phyloP scores from a whole-genome alignment of 768 basidiomycete species.

The Leccinum sublutescens region DNA sequence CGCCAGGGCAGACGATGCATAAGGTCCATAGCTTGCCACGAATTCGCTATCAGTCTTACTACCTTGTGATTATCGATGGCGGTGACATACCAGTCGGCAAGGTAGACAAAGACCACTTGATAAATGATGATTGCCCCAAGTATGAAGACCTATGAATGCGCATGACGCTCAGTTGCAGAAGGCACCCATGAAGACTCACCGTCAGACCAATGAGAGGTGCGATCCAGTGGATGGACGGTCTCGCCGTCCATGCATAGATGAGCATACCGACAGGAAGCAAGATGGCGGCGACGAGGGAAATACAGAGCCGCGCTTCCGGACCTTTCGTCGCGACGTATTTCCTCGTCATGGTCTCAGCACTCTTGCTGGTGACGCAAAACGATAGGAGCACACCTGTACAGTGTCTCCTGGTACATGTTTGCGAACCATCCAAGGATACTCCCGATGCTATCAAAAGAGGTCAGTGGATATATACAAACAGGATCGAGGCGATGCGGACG shows the following conservation, averaged over 20 bases:
- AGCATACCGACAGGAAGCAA: slow-evolving; percentile 62
- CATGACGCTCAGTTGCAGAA: not conserved
- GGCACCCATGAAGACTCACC: slow-evolving; percentile 7
- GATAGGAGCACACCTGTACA: slow-evolving; percentile 43
- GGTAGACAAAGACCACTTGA: slow-evolving; percentile 55
- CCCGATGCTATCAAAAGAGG: slow-evolving; percentile 45
- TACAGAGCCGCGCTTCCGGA: slow-evolving; percentile 61
- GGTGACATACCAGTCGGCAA: slow-evolving; percentile 57
- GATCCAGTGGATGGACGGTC: slow-evolving; percentile 57
- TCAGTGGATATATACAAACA: not conserved
- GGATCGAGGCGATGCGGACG: slow-evolving; percentile 36
- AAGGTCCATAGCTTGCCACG: slow-evolving; percentile 47
- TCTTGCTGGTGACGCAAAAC: not conserved
- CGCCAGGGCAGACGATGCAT: slow-evolving; percentile 67
- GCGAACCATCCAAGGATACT: slow-evolving; percentile 46
- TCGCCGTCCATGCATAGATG: slow-evolving; percentile 71
- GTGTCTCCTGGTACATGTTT: slow-evolving; percentile 47
- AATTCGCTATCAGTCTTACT: not conserved
- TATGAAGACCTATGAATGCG: slow-evolving; percentile 44
- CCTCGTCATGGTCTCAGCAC: slow-evolving; percentile 14
- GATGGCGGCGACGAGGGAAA: slow-evolving; percentile 52
- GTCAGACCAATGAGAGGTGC: slow-evolving; percentile 33
- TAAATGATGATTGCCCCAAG: slow-evolving; percentile 54
- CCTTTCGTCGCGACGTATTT: slow-evolving; percentile 34
- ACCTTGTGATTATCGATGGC: not conserved